Evolutionary conservation across 805 yeast species (phyloP).

Genomic region (Clavispora carvajalis): DNA sequence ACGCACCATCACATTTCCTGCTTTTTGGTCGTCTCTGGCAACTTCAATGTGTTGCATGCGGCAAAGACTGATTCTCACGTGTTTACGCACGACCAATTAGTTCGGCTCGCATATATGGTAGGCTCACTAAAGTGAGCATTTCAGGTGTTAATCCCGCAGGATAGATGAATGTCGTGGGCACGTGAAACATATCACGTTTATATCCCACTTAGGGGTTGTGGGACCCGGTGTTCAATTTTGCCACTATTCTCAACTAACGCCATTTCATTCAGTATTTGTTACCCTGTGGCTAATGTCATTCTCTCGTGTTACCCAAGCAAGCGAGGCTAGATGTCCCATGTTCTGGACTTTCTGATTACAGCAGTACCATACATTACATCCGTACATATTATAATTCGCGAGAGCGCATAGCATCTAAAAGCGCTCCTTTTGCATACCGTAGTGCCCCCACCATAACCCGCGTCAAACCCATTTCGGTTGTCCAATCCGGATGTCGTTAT

Average conservation of each 20-base stretch:
- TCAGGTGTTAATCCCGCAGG: not conserved
- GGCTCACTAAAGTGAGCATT: not conserved
- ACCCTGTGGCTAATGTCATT: too few relatives aligned
- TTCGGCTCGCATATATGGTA: not conserved
- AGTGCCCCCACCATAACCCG: not conserved
- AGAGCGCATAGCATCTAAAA: not conserved
- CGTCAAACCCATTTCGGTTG: too few relatives aligned
- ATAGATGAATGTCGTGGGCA: not conserved
- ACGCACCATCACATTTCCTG: too few relatives aligned
- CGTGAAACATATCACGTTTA: not conserved
- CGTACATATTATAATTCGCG: not conserved
- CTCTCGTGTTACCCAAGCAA: not conserved
- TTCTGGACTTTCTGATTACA: not conserved
- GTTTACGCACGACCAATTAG: not conserved
- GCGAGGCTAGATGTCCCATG: too few relatives aligned
- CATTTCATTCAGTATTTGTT: too few relatives aligned
- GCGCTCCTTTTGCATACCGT: not conserved
- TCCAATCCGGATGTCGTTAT: not conserved
- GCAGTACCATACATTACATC: not conserved
- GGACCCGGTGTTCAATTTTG: too few relatives aligned
- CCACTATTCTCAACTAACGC: too few relatives aligned
- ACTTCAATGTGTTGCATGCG: not conserved
- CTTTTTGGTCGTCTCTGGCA: too few relatives aligned
- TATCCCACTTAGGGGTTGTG: too few relatives aligned
- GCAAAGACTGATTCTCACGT: not conserved